Evolutionary conservation across 2,329 filamentous ascomycete species (phyloP), one percentile per base, ranked within the genome.

Genomic region (Talaromyces marneffei): DNA sequence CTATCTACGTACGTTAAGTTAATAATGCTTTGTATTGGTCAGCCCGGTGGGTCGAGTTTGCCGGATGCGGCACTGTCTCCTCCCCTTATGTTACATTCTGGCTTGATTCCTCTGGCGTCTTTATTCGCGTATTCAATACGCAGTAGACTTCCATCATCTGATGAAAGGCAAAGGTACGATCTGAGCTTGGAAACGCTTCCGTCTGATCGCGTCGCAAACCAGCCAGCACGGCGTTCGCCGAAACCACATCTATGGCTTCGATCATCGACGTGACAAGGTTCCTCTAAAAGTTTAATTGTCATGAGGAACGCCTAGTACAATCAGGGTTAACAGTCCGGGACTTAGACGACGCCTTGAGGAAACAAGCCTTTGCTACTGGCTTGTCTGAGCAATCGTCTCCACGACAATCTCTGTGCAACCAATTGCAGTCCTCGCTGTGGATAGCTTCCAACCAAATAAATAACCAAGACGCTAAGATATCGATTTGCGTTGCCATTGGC

Each of bases 311-410:
- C 25, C 39, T 29, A 48, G 5, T 25, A 48, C 44, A 4, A 48
- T n/a, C 44, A 7, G 6, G 46, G 27, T 4, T 20, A 31, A 52
- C 27, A 18, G 46, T 52, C 46, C 46, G 46, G 4, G 27, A 31
- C 27, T 50, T 3, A 14, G 4, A 25, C 20, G 40, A 23, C 40
- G 14, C 18, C 16, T 16, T 20, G 46, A 27, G 46, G 29, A 35
- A 52, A 52, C 48, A 52, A 52, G 48, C 48, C 46, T 52, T 52
- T 23, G 48, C 29, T 35, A 52, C 48, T 52, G 48, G 48, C 29
- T 33, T 52, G 27, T 52, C 46, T 52, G 46, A 33, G 18, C 27
- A 20, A 18, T 31, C 8, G 23, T 25, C 10, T 27, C 27, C 27
- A n/a, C 16, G 8, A 16, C 12, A 9, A 48, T 9, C 23, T 29